Evolutionary conservation across 2,329 filamentous ascomycete genomes (phyloP).

Genomic region (Hypoxylon sp.): DNA sequence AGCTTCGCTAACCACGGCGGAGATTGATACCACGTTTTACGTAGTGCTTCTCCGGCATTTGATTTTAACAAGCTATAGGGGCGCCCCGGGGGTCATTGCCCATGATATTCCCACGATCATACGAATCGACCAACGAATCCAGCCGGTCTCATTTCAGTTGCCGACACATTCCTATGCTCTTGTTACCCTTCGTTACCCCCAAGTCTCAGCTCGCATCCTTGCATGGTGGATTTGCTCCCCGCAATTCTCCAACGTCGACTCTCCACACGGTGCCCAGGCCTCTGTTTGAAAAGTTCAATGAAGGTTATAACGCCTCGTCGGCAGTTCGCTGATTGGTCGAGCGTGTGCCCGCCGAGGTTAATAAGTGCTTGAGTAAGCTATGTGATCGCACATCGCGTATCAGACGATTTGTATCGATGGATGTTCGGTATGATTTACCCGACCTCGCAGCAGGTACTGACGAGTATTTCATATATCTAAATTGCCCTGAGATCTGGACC

Average conservation of each 20-base stretch:
- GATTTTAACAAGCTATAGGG: constrained; percentile 36
- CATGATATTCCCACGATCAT: background rate
- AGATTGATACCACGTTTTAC: constrained; percentile 44
- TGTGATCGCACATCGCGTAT: constrained; percentile 28
- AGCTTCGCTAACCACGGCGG: constrained; percentile 37
- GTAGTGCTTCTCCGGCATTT: constrained; percentile 42
- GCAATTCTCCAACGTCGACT: constrained; percentile 42
- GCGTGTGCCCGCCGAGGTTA: constrained; percentile 36
- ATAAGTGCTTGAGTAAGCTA: constrained; percentile 47
- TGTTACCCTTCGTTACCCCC: constrained; percentile 25
- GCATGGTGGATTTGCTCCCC: constrained; percentile 40
- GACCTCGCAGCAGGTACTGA: constrained; percentile 35
- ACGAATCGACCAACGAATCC: constrained; percentile 18
- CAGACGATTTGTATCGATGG: constrained; percentile 27
- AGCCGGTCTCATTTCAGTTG: constrained; percentile 44
- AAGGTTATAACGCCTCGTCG: constrained; percentile 45
- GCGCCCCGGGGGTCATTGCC: constrained; percentile 30
- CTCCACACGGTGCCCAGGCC: constrained; percentile 45
- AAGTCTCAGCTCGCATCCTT: constrained; percentile 31
- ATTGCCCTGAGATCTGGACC: constrained; percentile 46
- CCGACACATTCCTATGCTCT: constrained; percentile 40
- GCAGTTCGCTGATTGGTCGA: constrained; percentile 52
- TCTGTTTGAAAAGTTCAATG: constrained; percentile 29
- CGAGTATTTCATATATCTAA: constrained; percentile 48
- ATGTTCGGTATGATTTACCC: constrained; percentile 37